Evolutionary conservation across 2,329 filamentous ascomycete species (phyloP).

Genomic region (Tolypocladium amazonense): DNA sequence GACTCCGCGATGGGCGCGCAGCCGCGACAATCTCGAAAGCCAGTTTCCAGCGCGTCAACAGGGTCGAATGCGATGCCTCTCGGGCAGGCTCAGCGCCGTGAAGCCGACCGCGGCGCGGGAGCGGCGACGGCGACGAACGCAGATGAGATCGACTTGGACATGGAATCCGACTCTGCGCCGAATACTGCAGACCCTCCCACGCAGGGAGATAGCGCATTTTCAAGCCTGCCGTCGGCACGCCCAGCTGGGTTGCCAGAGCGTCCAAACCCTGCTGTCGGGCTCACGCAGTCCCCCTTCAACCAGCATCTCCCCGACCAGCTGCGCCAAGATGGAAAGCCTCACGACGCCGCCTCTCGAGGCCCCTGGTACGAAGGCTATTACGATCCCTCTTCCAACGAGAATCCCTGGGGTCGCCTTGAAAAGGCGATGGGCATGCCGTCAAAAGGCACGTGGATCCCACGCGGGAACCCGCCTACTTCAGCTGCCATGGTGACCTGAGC

Average conservation of each 20-base stretch:
- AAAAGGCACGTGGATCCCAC: slow-evolving; percentile 33
- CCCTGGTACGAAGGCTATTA: slow-evolving; percentile 60
- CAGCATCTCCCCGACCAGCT: background rate
- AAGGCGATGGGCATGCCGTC: slow-evolving; percentile 30
- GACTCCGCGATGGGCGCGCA: slow-evolving; percentile 25
- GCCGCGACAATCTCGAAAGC: background rate
- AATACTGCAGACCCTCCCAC: background rate
- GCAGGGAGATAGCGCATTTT: background rate
- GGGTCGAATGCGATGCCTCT: slow-evolving; percentile 27
- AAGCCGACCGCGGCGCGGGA: slow-evolving; percentile 2
- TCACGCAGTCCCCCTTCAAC: background rate
- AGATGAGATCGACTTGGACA: slow-evolving; percentile 35
- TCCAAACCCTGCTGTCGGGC: slow-evolving; percentile 11
- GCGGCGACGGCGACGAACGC: slow-evolving; percentile 17
- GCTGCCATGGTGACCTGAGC: background rate
- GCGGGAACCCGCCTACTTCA: background rate
- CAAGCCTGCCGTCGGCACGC: slow-evolving; percentile 16
- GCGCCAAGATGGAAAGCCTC: background rate
- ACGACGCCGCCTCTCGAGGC: slow-evolving; percentile 5
- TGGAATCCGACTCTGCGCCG: slow-evolving; percentile 18
- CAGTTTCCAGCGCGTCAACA: slow-evolving; percentile 13
- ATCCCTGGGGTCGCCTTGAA: slow-evolving; percentile 59
- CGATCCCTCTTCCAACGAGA: slow-evolving; percentile 56
- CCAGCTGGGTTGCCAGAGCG: slow-evolving; percentile 21
- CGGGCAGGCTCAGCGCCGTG: slow-evolving; percentile 8